Evolutionary conservation across 306 rosid genomes (phyloP).

Genomic region (Rosa persica): DNA sequence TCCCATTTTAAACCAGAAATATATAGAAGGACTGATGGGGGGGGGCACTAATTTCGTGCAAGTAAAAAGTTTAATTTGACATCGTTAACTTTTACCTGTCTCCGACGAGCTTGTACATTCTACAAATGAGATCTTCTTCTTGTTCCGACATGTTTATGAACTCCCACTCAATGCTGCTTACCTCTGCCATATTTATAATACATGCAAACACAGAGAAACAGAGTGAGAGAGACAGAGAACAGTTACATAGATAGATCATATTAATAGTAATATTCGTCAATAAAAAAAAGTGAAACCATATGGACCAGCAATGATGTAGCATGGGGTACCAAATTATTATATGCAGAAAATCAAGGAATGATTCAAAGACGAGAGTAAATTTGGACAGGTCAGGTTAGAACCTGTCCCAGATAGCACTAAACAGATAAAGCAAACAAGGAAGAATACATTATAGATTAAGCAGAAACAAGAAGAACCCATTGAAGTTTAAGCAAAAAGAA

Average conservation of each 20-base stretch:
- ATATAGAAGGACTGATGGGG: not conserved
- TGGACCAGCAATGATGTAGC: constrained; percentile 8
- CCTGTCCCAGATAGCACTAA: not conserved
- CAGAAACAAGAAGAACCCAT: not conserved
- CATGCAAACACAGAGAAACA: constrained; percentile 1
- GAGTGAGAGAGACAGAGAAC: not conserved
- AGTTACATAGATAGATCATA: not conserved
- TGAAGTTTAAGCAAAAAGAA: not conserved
- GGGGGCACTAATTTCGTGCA: not conserved
- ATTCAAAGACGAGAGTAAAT: not conserved
- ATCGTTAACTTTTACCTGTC: constrained; percentile 37
- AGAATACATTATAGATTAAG: not conserved
- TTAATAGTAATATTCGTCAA: not conserved
- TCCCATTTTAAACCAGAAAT: not conserved
- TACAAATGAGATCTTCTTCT: constrained; percentile 56
- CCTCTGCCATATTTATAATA: constrained; percentile 37
- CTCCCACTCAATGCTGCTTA: constrained; percentile 59
- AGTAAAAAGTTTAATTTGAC: not conserved
- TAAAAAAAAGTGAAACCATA: not conserved
- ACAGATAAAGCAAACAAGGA: not conserved
- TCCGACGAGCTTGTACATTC: constrained; percentile 62
- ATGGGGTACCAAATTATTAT: not conserved
- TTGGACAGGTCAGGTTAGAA: not conserved
- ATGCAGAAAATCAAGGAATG: not conserved
- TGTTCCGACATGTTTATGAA: constrained; percentile 54